phyloP scores from a whole-genome alignment of 2,329 filamentous ascomycete species.

The Cryoendolithus antarcticus region DNA sequence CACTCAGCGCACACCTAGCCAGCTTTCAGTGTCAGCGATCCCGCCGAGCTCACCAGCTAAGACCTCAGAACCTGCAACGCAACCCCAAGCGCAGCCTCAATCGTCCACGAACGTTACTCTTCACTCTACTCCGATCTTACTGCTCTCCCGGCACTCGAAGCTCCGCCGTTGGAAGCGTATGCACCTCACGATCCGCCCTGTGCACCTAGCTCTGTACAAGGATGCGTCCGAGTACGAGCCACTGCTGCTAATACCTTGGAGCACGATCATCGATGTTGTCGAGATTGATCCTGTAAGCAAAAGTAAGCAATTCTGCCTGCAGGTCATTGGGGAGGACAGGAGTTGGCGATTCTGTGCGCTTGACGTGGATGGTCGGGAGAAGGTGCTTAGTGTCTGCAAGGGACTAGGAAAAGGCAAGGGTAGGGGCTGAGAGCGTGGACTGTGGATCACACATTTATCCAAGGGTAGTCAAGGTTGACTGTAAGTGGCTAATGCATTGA shows the following conservation, averaged over 20 bases:
- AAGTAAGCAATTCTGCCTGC: conserved; percentile 76
- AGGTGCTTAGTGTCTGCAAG: conserved; percentile 83
- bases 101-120: neutral
- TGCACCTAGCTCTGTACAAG: conserved; percentile 83
- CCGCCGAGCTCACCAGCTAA: neutral
- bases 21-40: no score
- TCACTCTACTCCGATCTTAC: conserved; percentile 47
- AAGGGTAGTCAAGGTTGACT: no score
- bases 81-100: conserved; percentile 1
- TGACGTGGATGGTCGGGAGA: conserved; percentile 70
- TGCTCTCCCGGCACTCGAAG: conserved; percentile 69
- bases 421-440: no score
- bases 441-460: no score
- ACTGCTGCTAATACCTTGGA: conserved; percentile 66
- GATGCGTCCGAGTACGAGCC: conserved; percentile 83
- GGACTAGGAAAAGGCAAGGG: conserved; percentile 31
- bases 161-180: conserved; percentile 89
- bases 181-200: conserved; percentile 81
- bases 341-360: conserved; percentile 44
- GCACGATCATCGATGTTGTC: conserved; percentile 73
- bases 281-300: conserved; percentile 81
- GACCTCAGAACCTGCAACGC: neutral
- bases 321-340: conserved; percentile 85
- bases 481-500: no score
- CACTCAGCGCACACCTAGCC: no score